Percentiles rank a stretch among this genome's conserved stretches.
Conservation (phyloP, 2,329 filamentous ascomycete species). For the Aspergillus floridensis region DNA sequence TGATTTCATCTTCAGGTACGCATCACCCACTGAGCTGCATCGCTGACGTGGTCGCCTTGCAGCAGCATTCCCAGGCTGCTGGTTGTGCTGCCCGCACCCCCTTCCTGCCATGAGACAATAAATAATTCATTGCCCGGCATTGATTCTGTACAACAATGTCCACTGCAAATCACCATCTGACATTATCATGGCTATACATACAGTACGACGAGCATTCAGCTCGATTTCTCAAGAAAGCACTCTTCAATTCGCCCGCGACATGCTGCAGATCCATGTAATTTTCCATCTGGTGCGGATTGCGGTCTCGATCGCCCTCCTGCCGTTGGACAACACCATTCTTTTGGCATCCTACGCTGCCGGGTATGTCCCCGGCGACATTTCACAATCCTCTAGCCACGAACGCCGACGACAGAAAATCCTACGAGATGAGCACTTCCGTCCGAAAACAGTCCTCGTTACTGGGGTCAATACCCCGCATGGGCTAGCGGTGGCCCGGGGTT, state of each 20-base stretch:
- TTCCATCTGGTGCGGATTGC: slow-evolving; percentile 27
- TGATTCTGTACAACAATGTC: neutral
- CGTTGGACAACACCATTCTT: slow-evolving; percentile 50
- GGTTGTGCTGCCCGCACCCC: neutral
- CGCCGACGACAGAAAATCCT: slow-evolving; percentile 25
- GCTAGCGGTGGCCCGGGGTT: slow-evolving; percentile 62
- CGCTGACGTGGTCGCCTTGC: slow-evolving; percentile 23
- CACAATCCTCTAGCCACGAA: slow-evolving; percentile 12
- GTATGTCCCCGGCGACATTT: slow-evolving; percentile 28
- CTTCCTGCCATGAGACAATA: neutral
- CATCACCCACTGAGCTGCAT: slow-evolving; percentile 9
- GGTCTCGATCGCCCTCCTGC: slow-evolving; percentile 40
- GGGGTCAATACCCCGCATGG: slow-evolving; percentile 72
- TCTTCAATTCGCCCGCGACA: slow-evolving; percentile 8
- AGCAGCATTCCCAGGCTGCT: slow-evolving; percentile 5
- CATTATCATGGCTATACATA: slow-evolving; percentile 21
- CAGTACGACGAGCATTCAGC: slow-evolving; percentile 17
- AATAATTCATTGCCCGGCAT: neutral
- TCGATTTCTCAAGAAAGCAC: slow-evolving; percentile 7
- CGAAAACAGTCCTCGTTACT: slow-evolving; percentile 65
- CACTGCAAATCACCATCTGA: neutral
- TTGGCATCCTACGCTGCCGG: slow-evolving; percentile 34
- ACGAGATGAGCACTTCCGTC: slow-evolving; percentile 37
- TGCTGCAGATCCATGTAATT: slow-evolving; percentile 16
- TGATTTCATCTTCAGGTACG: neutral